These are phyloP conservation scores for Silene latifolia DNA, from an alignment of 148 eudicot genomes.

Conservation along the genomic window DNA sequence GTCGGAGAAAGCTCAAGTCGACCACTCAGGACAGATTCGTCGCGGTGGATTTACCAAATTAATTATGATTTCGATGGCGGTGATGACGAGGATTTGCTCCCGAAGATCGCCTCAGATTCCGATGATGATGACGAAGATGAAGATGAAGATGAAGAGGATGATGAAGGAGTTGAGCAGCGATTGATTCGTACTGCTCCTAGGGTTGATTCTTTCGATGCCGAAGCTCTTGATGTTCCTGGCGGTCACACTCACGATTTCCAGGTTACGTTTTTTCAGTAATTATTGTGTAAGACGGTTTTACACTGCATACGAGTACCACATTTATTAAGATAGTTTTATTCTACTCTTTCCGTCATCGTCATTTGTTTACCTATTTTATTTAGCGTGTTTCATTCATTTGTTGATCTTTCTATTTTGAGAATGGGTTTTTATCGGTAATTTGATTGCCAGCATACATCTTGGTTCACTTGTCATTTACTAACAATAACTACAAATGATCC, in stretches of 20 bases:
- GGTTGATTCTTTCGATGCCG: constrained; percentile 89
- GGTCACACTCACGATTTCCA: constrained; percentile 4
- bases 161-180: constrained; percentile 57
- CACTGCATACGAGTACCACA: too few relatives aligned
- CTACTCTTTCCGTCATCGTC: too few relatives aligned
- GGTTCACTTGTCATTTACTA: too few relatives aligned
- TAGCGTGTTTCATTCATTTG: too few relatives aligned
- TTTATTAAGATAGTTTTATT: too few relatives aligned
- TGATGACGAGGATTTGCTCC: constrained; percentile 5
- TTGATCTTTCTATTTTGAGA: too few relatives aligned
- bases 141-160: constrained; percentile 68
- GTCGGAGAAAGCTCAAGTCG: constrained; percentile 50
- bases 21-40: constrained; percentile 61
- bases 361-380: too few relatives aligned
- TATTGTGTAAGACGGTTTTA: too few relatives aligned
- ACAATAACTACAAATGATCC: too few relatives aligned
- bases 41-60: constrained; percentile 65
- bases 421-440: too few relatives aligned
- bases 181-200: constrained; percentile 83
- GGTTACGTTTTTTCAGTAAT: too few relatives aligned
- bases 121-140: constrained; percentile 33
- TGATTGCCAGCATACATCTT: too few relatives aligned
- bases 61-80: constrained; percentile 53
- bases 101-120: background rate
- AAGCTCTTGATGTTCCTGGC: constrained; percentile 93